phyloP scores from a whole-genome alignment of 345 rosid genomes.

The Euphorbia lathyris region DNA sequence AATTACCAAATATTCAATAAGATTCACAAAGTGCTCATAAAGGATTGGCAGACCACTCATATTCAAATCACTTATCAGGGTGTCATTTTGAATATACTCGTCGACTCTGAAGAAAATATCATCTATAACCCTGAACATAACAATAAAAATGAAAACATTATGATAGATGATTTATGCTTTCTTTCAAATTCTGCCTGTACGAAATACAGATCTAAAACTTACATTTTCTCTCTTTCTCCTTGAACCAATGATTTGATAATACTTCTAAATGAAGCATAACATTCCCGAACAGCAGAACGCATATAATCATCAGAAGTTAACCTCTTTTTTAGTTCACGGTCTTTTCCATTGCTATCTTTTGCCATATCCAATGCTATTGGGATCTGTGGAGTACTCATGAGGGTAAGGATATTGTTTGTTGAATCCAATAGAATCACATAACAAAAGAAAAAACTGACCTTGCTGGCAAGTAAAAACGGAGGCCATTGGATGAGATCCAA shows the following conservation, averaged over 20 bases:
- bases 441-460: slow-evolving; percentile 42
- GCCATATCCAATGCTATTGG: slow-evolving; percentile 99
- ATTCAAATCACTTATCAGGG: slow-evolving; percentile 52
- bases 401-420: background rate
- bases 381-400: slow-evolving; percentile 41
- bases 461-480: slow-evolving; percentile 96
- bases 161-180: background rate
- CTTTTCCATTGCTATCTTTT: slow-evolving; percentile 93
- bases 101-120: slow-evolving; percentile 56
- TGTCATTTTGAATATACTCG: slow-evolving; percentile 35
- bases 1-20: slow-evolving; percentile 77
- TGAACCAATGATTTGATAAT: slow-evolving; percentile 75
- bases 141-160: background rate
- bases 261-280: slow-evolving; percentile 87
- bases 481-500: slow-evolving; percentile 95
- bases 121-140: slow-evolving; percentile 16
- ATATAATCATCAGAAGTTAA: slow-evolving; percentile 65
- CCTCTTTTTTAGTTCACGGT: slow-evolving; percentile 80
- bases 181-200: background rate
- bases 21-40: slow-evolving; percentile 74
- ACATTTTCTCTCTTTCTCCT: slow-evolving; percentile 62
- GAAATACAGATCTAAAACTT: slow-evolving; percentile 27
- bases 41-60: slow-evolving; percentile 93
- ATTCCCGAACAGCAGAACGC: slow-evolving; percentile 90
- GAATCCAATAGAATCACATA: background rate